Percentiles rank a stretch among this genome's conserved stretches.
These are phyloP conservation scores for Tulasnella sp. DNA, from an alignment of 768 basidiomycete genomes.

Conservation along the genomic window DNA sequence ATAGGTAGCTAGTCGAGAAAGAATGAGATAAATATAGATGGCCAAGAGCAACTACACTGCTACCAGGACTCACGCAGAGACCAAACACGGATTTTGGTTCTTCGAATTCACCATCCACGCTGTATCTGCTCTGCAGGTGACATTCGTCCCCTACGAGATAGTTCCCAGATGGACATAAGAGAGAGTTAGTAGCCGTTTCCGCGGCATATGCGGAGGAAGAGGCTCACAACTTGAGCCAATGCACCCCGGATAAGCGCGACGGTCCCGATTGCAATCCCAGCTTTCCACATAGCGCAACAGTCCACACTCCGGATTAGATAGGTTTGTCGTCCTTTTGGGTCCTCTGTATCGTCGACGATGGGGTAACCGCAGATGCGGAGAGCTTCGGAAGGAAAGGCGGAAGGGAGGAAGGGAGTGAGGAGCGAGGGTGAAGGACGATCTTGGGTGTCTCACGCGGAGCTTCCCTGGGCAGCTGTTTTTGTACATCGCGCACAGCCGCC, in stretches of 20 bases:
- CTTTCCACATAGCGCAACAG: too few species aligned
- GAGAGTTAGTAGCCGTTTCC: too few species aligned
- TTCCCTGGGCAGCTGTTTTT: background rate
- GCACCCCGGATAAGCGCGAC: too few species aligned
- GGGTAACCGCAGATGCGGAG: background rate
- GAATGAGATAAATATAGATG: background rate
- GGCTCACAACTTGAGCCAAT: too few species aligned
- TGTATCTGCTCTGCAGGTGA: background rate
- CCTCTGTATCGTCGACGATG: background rate
- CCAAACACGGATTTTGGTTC: slow-evolving; percentile 16
- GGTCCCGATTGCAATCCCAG: too few species aligned
- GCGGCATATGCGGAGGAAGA: too few species aligned
- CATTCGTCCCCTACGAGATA: background rate
- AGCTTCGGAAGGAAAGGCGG: background rate
- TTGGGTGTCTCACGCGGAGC: background rate
- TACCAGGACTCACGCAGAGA: slow-evolving; percentile 2
- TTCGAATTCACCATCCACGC: slow-evolving; percentile 9
- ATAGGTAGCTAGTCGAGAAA: background rate
- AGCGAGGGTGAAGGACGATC: background rate
- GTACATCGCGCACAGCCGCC: background rate
- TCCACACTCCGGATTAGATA: too few species aligned
- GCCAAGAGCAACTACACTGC: background rate
- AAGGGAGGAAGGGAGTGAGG: background rate
- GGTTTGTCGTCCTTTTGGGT: too few species aligned
- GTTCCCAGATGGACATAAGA: too few species aligned